Percentiles rank a stretch among this genome's conserved stretches.
Evolutionary conservation across 2,329 filamentous ascomycete species (phyloP).

Genomic region (Trichophyton schoenleinii): DNA sequence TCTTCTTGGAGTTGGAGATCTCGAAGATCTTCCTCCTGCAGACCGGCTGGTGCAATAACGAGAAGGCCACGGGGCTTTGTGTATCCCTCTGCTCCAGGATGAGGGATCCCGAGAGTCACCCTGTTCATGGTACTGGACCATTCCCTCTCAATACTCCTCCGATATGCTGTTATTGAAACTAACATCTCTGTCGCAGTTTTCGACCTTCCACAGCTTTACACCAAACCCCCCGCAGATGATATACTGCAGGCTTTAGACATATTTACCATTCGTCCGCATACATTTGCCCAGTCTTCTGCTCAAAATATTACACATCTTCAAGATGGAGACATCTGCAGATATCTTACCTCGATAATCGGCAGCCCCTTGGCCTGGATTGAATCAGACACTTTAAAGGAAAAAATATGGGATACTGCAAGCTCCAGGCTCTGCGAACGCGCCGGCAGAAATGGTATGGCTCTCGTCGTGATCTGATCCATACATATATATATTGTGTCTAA

Average conservation of each 20-base stretch:
- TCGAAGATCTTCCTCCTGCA: too few species aligned
- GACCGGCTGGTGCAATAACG: too few species aligned
- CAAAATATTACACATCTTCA: constrained; percentile 22
- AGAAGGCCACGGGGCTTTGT: too few species aligned
- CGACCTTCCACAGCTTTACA: constrained; percentile 73
- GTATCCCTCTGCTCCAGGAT: background rate
- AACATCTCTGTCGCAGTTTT: constrained; percentile 36
- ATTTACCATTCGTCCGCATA: constrained; percentile 52
- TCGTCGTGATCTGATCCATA: background rate
- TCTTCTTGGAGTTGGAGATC: too few species aligned
- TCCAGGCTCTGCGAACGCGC: constrained; percentile 72
- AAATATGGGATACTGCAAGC: constrained; percentile 63
- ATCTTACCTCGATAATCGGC: constrained; percentile 37
- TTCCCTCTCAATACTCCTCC: background rate
- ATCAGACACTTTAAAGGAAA: constrained; percentile 31
- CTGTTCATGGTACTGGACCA: background rate
- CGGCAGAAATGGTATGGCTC: constrained; percentile 51
- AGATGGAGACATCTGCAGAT: constrained; percentile 31
- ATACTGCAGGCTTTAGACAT: constrained; percentile 55
- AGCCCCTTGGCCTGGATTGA: constrained; percentile 35
- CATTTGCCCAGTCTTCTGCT: constrained; percentile 23
- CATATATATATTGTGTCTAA: background rate
- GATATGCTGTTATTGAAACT: background rate
- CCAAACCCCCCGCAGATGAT: constrained; percentile 53
- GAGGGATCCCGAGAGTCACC: background rate